Percentiles rank a stretch among this genome's conserved stretches.
phyloP scores from a whole-genome alignment of 225 moss, liverwort and hornwort species.

The Pleurozium schreberi region DNA sequence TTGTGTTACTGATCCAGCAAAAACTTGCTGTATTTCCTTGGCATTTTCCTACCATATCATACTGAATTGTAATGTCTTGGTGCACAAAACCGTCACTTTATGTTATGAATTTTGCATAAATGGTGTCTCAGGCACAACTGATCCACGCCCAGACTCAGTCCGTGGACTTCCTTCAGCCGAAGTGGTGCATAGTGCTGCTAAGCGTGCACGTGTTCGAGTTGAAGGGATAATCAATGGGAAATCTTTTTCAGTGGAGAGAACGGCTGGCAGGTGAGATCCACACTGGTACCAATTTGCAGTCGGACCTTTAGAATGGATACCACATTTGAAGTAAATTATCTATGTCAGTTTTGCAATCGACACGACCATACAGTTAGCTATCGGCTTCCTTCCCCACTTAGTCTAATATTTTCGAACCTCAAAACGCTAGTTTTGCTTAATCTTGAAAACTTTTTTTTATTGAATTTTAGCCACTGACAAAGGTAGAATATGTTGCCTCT shows the following conservation, averaged over 20 bases:
- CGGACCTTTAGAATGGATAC: neutral
- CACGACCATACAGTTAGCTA: too few relatives aligned
- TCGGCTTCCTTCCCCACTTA: too few relatives aligned
- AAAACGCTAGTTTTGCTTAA: too few relatives aligned
- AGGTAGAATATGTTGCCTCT: too few relatives aligned
- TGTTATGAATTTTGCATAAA: neutral
- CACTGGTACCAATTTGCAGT: neutral
- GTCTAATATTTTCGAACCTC: too few relatives aligned
- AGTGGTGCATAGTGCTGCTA: slow-evolving; percentile 89
- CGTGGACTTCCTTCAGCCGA: slow-evolving; percentile 70
- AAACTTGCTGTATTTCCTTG: neutral
- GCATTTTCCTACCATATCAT: neutral
- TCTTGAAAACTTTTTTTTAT: too few relatives aligned
- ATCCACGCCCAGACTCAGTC: slow-evolving; percentile 80
- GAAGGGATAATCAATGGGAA: slow-evolving; percentile 74
- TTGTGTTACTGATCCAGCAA: neutral
- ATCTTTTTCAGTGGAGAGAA: slow-evolving; percentile 70
- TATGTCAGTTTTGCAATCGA: too few relatives aligned
- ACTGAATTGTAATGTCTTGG: neutral
- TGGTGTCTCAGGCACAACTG: slow-evolving; percentile 66
- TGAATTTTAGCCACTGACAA: too few relatives aligned
- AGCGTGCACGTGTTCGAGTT: slow-evolving; percentile 74
- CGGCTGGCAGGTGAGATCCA: slow-evolving; percentile 60
- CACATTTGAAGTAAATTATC: too few relatives aligned
- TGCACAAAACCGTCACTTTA: neutral